These are phyloP conservation scores for Metschnikowia noctiluminum DNA, from an alignment of 805 yeast genomes.

Conservation along the genomic window DNA sequence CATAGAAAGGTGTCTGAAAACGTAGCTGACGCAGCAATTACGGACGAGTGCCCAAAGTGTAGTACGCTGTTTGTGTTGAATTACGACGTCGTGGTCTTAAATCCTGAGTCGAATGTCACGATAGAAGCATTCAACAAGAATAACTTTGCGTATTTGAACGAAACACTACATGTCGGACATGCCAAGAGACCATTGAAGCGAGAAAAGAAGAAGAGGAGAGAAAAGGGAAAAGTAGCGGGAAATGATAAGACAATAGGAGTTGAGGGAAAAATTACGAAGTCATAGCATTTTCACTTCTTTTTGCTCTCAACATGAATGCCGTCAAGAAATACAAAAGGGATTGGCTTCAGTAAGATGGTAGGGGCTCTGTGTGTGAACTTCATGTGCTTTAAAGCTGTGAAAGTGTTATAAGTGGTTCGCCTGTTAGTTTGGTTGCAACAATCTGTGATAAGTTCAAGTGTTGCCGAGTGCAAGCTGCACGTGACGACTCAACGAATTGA, in stretches of 20 bases:
- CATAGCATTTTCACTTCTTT: background rate
- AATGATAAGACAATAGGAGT: background rate
- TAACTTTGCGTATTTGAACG: conserved; percentile 13
- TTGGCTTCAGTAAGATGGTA: too few species aligned
- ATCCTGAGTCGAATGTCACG: conserved; percentile 20
- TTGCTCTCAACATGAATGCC: too few species aligned
- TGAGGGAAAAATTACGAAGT: background rate
- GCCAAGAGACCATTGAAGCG: conserved; percentile 18
- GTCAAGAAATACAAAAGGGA: too few species aligned
- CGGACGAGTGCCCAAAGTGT: conserved; percentile 34
- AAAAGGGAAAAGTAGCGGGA: conserved; percentile 1
- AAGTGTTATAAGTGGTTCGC: too few species aligned
- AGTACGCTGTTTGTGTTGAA: conserved; percentile 19
- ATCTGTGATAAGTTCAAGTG: too few species aligned
- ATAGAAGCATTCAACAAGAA: conserved; percentile 12
- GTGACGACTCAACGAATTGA: too few species aligned
- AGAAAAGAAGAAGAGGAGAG: background rate
- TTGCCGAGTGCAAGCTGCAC: too few species aligned
- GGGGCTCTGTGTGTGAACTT: too few species aligned
- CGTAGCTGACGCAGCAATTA: conserved; percentile 5
- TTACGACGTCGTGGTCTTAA: conserved; percentile 32
- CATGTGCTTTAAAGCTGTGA: too few species aligned
- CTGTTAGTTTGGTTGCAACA: too few species aligned
- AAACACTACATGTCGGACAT: conserved; percentile 22
- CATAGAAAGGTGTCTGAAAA: conserved; percentile 9